Base-by-base conservation (phyloP, 2,329 filamentous ascomycete genomes). In the Penicillium olsonii region DNA sequence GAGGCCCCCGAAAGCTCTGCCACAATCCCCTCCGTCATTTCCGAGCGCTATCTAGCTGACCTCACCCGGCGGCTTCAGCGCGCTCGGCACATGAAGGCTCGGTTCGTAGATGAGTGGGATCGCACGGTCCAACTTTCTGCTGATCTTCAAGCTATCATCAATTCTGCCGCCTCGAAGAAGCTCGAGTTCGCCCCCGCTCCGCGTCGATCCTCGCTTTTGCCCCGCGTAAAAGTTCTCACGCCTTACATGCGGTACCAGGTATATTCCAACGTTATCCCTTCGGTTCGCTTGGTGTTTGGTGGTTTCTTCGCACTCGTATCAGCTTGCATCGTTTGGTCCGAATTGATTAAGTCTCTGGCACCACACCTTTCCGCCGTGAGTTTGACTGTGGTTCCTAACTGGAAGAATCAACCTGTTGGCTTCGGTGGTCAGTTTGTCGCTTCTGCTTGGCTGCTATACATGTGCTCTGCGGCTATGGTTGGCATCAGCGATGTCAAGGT, bases 401-500 rank as follows among this genome's bases (percentile, higher is more conserved):
- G 83, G 29, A 84, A 84, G 34, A 82, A 85, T 48, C 87, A 86
- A 20, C 84, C 88, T 48, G 85, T 97, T 53, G 90, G 90, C 15
- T 91, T 97, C 60, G 87, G 86, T 2, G 90, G 91, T 4, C 94
- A 99, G 68, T 69, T 91, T 37, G 87, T 92, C 41, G 88, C 92
- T 0, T 86, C 90, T 2, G 76, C 84, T 12, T 99, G 94, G 94
- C 86, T 99, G 53, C 79, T 92, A 49, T 99, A 99, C 76, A 99
- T 99, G 94, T 95, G 89, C 68, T 80, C 88, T 12, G 91, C 91
- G 39, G 90, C 94, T 5, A 82, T 97, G 42, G 88, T 84, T 49
- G 92, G 91, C 7, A 86, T 99, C 64, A 90, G 87, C 12, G 90
- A 96, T 66, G 90, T 96, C 61, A 95, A 94, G 65, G 91, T 96